Conservation (phyloP, 2,329 filamentous ascomycete genomes). For the Chrysoporthe deuterocubensis region DNA sequence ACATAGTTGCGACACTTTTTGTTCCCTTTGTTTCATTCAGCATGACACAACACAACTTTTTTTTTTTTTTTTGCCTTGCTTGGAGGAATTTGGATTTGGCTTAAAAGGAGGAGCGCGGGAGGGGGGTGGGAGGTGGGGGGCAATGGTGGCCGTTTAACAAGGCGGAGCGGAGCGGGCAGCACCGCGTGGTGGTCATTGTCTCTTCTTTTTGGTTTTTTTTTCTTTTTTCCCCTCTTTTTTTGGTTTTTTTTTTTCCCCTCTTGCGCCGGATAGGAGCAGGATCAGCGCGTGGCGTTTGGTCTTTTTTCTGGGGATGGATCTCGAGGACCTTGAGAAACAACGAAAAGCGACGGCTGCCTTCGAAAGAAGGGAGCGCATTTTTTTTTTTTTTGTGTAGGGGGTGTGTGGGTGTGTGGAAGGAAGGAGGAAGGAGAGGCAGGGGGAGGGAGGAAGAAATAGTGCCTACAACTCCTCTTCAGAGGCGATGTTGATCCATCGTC, state of each 20-base stretch:
- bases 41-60: neutral
- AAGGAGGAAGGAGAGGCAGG: neutral
- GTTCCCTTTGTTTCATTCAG: slow-evolving; percentile 6
- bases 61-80: too few relatives aligned
- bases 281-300: slow-evolving; percentile 7
- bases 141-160: slow-evolving; percentile 1
- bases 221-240: too few relatives aligned
- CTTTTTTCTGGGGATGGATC: neutral
- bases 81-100: too few relatives aligned
- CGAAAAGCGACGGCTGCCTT: too few relatives aligned
- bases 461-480: too few relatives aligned
- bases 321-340: too few relatives aligned
- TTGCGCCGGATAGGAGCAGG: neutral
- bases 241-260: neutral
- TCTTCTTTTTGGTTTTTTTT: neutral
- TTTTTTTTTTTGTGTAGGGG: neutral
- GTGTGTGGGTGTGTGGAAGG: neutral
- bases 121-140: neutral
- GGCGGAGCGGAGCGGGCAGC: neutral
- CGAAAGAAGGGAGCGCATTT: neutral
- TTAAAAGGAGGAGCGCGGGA: too few relatives aligned
- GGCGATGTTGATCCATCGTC: neutral
- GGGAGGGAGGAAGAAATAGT: neutral
- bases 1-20: slow-evolving; percentile 12
- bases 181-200: neutral